These are phyloP conservation scores for Xylaria longipes DNA, from an alignment of 495 filamentous ascomycete species.

Conservation along the genomic window DNA sequence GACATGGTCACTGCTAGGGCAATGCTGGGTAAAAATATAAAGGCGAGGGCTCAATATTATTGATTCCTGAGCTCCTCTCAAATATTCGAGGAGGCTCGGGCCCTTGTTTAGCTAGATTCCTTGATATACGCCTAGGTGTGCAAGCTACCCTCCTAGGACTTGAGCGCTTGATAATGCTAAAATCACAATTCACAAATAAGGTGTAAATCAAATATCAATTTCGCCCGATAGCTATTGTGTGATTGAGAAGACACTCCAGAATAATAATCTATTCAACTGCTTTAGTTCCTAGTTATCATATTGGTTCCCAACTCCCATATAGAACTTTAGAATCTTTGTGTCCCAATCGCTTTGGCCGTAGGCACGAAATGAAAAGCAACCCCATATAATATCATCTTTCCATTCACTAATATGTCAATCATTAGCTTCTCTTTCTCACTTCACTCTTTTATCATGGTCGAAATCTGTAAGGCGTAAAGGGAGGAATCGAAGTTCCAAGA, in stretches of 20 bases:
- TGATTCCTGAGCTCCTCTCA: background rate
- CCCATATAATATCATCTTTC: constrained; percentile 29
- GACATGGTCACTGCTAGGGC: background rate
- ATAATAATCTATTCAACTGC: background rate
- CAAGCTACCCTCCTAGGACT: background rate
- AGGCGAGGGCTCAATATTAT: background rate
- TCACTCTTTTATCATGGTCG: background rate
- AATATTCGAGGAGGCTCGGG: background rate
- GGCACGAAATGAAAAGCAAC: constrained; percentile 21
- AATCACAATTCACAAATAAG: background rate
- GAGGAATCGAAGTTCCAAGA: background rate
- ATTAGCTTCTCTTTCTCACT: background rate
- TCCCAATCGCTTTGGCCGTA: background rate
- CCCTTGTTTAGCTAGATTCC: background rate
- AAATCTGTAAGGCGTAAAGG: background rate
- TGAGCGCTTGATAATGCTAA: background rate
- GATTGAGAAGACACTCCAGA: background rate
- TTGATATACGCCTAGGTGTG: background rate
- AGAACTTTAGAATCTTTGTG: background rate
- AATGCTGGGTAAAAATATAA: background rate
- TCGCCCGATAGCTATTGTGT: background rate
- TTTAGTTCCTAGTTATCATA: background rate
- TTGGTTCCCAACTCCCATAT: background rate
- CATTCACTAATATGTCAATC: background rate
- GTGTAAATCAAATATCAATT: background rate